These are phyloP conservation scores for Purpureocillium takamizusanense DNA, from an alignment of 2,329 filamentous ascomycete genomes.

Conservation along the genomic window DNA sequence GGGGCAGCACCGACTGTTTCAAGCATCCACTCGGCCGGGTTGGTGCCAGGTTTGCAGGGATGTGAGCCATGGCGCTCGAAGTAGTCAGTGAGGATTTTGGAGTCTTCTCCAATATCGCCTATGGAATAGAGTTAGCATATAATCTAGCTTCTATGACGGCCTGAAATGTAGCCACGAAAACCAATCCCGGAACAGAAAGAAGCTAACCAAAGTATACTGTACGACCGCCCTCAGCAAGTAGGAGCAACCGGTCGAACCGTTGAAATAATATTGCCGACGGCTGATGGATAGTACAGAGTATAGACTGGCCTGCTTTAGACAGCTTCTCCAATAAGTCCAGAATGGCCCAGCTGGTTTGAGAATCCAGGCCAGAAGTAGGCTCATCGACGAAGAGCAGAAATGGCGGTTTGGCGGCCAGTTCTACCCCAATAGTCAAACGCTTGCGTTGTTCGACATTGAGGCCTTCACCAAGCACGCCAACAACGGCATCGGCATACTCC, in stretches of 20 bases:
- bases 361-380: slow-evolving; percentile 46
- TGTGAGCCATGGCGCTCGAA: slow-evolving; percentile 53
- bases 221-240: slow-evolving; percentile 37
- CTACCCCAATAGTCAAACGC: slow-evolving; percentile 40
- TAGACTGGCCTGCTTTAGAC: slow-evolving; percentile 36
- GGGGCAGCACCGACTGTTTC: slow-evolving; percentile 31
- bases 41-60: slow-evolving; percentile 42
- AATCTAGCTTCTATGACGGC: no score
- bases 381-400: slow-evolving; percentile 46
- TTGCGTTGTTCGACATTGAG: slow-evolving; percentile 43
- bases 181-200: no score
- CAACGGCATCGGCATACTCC: slow-evolving; percentile 44
- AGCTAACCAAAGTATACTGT: slow-evolving; percentile 44
- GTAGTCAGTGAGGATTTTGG: slow-evolving; percentile 34
- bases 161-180: no score
- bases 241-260: slow-evolving; percentile 46
- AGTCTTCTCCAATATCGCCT: slow-evolving; percentile 20
- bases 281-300: slow-evolving; percentile 43
- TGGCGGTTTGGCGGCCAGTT: slow-evolving; percentile 32
- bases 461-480: slow-evolving; percentile 32
- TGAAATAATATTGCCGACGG: slow-evolving; percentile 31
- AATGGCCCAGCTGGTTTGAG: slow-evolving; percentile 60
- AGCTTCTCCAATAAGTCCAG: slow-evolving; percentile 61
- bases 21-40: slow-evolving; percentile 62
- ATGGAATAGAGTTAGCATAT: no score